Conservation (phyloP, 2,329 filamentous ascomycete species). For the Berkeleyomyces rouxiae region DNA sequence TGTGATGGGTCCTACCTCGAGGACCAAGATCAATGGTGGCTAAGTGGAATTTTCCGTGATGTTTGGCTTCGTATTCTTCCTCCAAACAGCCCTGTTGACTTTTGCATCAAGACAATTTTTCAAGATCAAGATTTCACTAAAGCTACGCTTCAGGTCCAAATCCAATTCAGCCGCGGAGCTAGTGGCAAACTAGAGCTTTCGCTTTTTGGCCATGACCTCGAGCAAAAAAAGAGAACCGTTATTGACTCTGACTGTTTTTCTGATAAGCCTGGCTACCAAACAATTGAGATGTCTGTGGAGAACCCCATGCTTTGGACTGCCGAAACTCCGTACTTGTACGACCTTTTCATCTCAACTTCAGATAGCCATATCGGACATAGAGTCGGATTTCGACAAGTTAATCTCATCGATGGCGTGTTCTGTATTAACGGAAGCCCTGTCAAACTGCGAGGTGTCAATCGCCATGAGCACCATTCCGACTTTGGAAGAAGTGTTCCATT, state of each 20-base stretch:
- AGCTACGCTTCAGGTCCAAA: constrained; percentile 22
- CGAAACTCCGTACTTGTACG: constrained; percentile 48
- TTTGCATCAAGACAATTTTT: constrained; percentile 38
- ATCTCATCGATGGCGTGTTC: constrained; percentile 43
- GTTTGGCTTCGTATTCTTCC: constrained; percentile 49
- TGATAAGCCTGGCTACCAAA: constrained; percentile 19
- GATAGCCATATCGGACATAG: constrained; percentile 22
- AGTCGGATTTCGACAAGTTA: constrained; percentile 46
- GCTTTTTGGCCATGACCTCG: not conserved
- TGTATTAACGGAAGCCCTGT: constrained; percentile 48
- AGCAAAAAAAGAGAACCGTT: not conserved
- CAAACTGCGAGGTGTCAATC: constrained; percentile 50
- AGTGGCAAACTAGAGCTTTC: not conserved
- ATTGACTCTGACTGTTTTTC: constrained; percentile 17
- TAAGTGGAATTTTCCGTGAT: constrained; percentile 52
- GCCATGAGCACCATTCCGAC: constrained; percentile 52
- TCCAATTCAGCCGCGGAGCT: not conserved
- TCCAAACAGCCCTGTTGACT: constrained; percentile 35
- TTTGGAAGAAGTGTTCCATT: constrained; percentile 45
- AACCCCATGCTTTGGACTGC: constrained; percentile 51
- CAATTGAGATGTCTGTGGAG: constrained; percentile 30
- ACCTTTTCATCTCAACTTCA: constrained; percentile 20
- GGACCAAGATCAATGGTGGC: constrained; percentile 55
- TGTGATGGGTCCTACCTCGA: constrained; percentile 59
- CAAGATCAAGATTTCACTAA: constrained; percentile 20